Conservation (phyloP, 148 eudicot genomes). For the Tetragonia tetragonoides region DNA sequence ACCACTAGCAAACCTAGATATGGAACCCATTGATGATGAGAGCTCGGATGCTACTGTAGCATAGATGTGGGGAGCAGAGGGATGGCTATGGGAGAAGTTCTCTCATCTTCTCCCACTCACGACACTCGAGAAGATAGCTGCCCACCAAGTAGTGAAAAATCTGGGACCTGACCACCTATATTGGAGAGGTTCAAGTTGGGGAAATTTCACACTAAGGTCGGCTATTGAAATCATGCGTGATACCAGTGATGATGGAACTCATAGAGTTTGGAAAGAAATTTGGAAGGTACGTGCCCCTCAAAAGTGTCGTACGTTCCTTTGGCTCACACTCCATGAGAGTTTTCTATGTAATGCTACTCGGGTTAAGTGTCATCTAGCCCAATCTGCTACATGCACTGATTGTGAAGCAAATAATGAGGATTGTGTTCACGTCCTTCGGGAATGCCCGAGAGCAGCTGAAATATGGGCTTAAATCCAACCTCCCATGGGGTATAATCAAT, state of each 20-base stretch:
- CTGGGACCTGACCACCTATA: not conserved
- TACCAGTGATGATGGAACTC: not conserved
- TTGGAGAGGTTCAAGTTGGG: not conserved
- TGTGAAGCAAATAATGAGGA: no score
- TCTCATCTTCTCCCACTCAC: not conserved
- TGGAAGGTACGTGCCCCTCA: not conserved
- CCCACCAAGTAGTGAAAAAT: not conserved
- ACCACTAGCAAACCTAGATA: not conserved
- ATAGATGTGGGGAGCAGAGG: not conserved
- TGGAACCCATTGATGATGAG: not conserved
- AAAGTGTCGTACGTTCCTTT: not conserved
- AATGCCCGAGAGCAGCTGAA: no score
- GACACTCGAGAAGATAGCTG: not conserved
- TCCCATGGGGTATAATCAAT: no score
- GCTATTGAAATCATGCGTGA: not conserved
- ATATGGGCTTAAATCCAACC: no score
- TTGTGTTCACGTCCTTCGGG: no score
- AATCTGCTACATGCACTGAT: no score
- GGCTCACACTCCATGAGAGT: not conserved
- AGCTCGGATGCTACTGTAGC: not conserved
- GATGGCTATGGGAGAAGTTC: not conserved
- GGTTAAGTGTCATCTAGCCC: no score
- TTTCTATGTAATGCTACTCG: no score
- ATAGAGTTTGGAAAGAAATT: not conserved
- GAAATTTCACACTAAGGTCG: not conserved